Conservation (phyloP, 2,329 filamentous ascomycete species). For the Paecilomyces variotii region DNA sequence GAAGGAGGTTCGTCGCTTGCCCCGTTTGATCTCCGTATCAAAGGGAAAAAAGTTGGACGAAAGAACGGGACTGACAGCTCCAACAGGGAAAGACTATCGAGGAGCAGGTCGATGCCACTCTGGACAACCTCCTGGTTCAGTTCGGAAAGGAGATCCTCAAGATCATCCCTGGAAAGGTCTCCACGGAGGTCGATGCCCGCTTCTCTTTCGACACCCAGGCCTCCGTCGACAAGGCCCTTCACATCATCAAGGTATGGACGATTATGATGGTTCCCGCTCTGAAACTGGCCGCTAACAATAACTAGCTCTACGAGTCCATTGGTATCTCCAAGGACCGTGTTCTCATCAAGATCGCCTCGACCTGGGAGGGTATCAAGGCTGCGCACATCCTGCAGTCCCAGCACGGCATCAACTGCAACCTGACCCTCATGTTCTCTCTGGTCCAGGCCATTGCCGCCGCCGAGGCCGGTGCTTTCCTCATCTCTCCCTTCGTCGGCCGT, state of each 20-base stretch:
- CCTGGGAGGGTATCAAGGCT: constrained; percentile 99
- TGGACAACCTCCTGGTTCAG: constrained; percentile 92
- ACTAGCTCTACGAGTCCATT: constrained; percentile 83
- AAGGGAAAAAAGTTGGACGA: neutral
- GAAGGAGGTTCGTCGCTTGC: constrained; percentile 48
- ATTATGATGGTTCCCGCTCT: neutral
- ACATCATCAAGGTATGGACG: constrained; percentile 78
- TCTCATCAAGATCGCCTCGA: constrained; percentile 98
- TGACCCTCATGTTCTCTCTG: constrained; percentile 97
- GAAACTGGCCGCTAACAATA: neutral
- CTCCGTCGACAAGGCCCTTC: constrained; percentile 89
- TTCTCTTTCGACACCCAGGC: constrained; percentile 93
- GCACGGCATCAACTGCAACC: constrained; percentile 95
- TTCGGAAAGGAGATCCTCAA: constrained; percentile 97
- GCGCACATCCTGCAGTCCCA: constrained; percentile 93
- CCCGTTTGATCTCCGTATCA: neutral
- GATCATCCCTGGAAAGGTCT: constrained; percentile 97
- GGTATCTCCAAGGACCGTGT: constrained; percentile 90
- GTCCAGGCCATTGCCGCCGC: constrained; percentile 92
- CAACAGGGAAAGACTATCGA: constrained; percentile 55
- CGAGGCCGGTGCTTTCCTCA: constrained; percentile 92
- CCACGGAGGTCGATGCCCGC: constrained; percentile 92
- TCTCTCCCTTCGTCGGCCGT: constrained; percentile 97
- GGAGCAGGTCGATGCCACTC: constrained; percentile 76
- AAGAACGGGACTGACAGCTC: constrained; percentile 2